Base-by-base conservation (phyloP, 1,284 basidiomycete genomes). In the Ceratobasidium sp. region DNA sequence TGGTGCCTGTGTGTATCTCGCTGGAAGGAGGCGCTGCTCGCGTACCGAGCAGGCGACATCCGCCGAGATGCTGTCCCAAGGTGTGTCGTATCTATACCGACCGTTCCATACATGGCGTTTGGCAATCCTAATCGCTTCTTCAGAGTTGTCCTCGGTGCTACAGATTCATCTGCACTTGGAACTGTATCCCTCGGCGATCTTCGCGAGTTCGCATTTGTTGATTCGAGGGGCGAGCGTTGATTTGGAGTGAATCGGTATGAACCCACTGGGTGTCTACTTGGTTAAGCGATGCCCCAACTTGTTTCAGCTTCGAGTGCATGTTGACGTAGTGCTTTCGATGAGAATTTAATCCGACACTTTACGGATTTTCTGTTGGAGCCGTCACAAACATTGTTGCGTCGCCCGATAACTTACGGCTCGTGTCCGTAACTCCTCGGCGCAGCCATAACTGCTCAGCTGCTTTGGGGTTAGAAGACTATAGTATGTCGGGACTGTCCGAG, bases 101-200 rank as follows among this genome's bases (percentile, higher is more conserved):
- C 26, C 21, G 46, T 30, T 49, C 28, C 50, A 14, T 46, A 21
- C n/a, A 21, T 41, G 57, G 2, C 57, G 28, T n/a, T 14, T 30
- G 21, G 32, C 30, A 16, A 58, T 43, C 52, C 41, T 57, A 30
- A 26, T 47, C 11, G 26, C 14, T 23, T 28, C 55, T 30, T 23
- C 18, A 69, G 66, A 43, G 66, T 69, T 28, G 52, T 69, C 54
- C 38, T 69, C 21, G 58, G 23, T 30, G 66, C 66, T 6, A 69
- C 66, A 41, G 52, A 69, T 21, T 69, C 41, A 6, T 57, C 66
- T n/a, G 66, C 66, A 18, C 54, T 69, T 1, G 52, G 52, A 32
- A 47, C 54, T 58, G 66, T 69, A n/a, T 69, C 66, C 49, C 66
- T 69, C 14, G 32, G 66, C 43, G 66, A 69, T 69, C 66, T 69